phyloP scores from a whole-genome alignment of 352 stramenopile species.

The Blastocystis sp. region DNA sequence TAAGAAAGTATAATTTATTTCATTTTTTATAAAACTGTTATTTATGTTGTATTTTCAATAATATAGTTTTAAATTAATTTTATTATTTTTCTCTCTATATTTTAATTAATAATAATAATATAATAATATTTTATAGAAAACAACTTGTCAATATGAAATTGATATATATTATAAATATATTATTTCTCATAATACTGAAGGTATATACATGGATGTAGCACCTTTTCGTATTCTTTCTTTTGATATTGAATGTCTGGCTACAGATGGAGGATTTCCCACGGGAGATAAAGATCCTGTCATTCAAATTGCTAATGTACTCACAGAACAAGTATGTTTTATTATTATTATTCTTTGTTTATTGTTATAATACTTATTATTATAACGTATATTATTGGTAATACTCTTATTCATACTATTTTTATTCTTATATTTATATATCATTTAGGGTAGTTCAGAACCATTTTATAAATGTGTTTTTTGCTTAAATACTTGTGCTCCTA shows the following conservation, averaged over 20 bases:
- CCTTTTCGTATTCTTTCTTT: slow-evolving; percentile 88
- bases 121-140: not conserved
- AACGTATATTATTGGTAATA: too few species aligned
- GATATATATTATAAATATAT: slow-evolving; percentile 92
- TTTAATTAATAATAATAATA: not conserved
- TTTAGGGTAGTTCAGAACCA: slow-evolving; percentile 55
- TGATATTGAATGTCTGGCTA: slow-evolving; percentile 96
- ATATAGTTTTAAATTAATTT: not conserved
- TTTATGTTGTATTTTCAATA: not conserved
- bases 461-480: slow-evolving; percentile 84
- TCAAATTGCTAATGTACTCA: slow-evolving; percentile 91
- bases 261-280: slow-evolving; percentile 78
- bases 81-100: not conserved
- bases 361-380: too few species aligned
- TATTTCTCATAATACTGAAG: slow-evolving; percentile 68
- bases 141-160: slow-evolving; percentile 72
- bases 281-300: slow-evolving; percentile 87
- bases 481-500: slow-evolving; percentile 81
- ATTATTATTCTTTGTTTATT: too few species aligned
- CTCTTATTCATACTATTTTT: too few species aligned
- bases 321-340: slow-evolving; percentile 49
- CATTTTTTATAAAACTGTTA: not conserved
- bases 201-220: slow-evolving; percentile 81
- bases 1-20: slow-evolving; percentile 49
- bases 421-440: not conserved